Evolutionary conservation across 176 grass and related monocot genomes (phyloP), one percentile per base, ranked within the genome.

Genomic region (Ampelocalamus luodianensis): DNA sequence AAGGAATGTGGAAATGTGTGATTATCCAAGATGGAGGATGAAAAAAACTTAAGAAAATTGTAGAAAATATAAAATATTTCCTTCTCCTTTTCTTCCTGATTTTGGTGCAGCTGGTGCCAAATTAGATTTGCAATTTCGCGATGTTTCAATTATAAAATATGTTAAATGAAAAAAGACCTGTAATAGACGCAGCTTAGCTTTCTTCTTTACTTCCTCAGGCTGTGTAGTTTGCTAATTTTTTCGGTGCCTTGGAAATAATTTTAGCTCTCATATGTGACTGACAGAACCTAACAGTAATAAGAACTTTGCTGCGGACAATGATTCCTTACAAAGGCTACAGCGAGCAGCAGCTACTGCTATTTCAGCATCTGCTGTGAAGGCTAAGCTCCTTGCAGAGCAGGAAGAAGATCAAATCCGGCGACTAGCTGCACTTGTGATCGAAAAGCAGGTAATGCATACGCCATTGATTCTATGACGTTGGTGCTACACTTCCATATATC

Each of bases 331-430:
- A 37, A 93, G 89, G 75, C 87, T 97, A 63, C 87, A 92, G 76
- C 77, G 87, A 75, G 91, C 91, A 37, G 94, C 94, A 17, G 51
- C 61, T 27, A 97, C 89, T 86, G 75, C 70, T 29, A 79, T 97
- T 79, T 85, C 94, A 74, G 87, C 94, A 77, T 89, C 91, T 86
- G 82, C 89, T 42, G 91, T 97, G 49, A 97, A 97, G 65, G 82
- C 94, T 78, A 91, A 91, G 78, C 84, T 91, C 64, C 91, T 97
- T 36, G 94, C 79, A 3, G 79, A 88, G 66, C 85, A 86, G 63
- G 94, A 97, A 72, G 87, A 97, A 71, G 71, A 88, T 83, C 78
- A 93, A 22, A 88, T 97, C 62, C 23, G 32, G 73, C 79, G 58
- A 75, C 82, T 93, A 29, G 81, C 89, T 75, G 87, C 71, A 40